Evolutionary conservation across 2,329 filamentous ascomycete species (phyloP).

Genomic region (Magnaporthiopsis rhizophila): DNA sequence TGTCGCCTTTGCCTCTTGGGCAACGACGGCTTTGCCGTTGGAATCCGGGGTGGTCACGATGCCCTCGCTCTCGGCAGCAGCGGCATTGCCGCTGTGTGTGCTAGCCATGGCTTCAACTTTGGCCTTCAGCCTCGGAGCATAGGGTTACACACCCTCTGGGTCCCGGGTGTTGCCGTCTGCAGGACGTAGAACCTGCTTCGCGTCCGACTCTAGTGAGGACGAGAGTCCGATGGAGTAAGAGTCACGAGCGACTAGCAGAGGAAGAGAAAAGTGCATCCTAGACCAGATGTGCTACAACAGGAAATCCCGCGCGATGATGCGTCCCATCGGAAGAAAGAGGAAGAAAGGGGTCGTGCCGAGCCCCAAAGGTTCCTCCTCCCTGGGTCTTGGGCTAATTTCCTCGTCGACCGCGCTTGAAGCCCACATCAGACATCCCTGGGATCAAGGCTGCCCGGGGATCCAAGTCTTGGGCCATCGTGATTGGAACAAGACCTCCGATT

Average conservation of each 20-base stretch:
- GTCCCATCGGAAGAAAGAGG: not conserved
- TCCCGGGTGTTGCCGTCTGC: not conserved
- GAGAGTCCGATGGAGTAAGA: not conserved
- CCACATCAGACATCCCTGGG: not conserved
- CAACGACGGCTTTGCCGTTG: not conserved
- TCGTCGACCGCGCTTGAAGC: too few relatives aligned
- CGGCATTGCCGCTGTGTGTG: constrained; percentile 6
- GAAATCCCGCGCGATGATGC: not conserved
- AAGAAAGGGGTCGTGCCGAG: not conserved
- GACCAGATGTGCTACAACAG: not conserved
- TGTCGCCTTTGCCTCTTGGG: not conserved
- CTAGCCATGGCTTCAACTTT: not conserved
- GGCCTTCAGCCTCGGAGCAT: not conserved
- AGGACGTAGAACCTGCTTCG: not conserved
- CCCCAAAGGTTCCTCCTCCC: not conserved
- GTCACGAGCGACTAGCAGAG: not conserved
- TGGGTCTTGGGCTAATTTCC: not conserved
- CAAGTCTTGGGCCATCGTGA: too few relatives aligned
- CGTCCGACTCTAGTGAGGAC: not conserved
- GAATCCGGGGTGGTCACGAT: not conserved
- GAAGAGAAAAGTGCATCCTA: not conserved
- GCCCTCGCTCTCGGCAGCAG: not conserved
- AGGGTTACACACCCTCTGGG: not conserved
- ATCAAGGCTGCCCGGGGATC: too few relatives aligned
- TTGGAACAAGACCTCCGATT: not conserved